These are phyloP conservation scores for Parastagonospora nodorum DNA, from an alignment of 2,329 filamentous ascomycete genomes.

Conservation along the genomic window DNA sequence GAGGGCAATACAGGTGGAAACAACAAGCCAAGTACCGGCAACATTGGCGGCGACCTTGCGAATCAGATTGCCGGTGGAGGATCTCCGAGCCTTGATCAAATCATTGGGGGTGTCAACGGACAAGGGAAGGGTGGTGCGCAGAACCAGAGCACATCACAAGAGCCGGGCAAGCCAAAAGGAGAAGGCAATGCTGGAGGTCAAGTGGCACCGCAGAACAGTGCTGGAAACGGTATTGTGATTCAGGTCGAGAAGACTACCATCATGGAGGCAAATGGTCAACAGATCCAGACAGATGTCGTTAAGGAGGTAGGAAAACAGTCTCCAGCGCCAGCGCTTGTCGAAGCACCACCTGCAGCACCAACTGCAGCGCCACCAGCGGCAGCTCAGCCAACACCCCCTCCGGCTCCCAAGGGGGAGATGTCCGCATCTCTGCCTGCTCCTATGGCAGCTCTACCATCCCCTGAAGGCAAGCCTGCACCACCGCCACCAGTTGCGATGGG, in stretches of 20 bases:
- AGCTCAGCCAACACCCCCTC: conserved; percentile 3
- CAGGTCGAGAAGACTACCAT: conserved; percentile 13
- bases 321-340: conserved; percentile 3
- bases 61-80: conserved; percentile 27
- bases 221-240: conserved; percentile 5
- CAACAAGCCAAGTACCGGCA: conserved; percentile 10
- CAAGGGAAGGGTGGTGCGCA: conserved; percentile 11
- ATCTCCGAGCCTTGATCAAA: conserved; percentile 11
- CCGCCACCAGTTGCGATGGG: background rate
- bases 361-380: conserved; percentile 3
- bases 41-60: conserved; percentile 18
- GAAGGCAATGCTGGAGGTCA: too few relatives aligned
- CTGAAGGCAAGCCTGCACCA: background rate
- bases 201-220: conserved; percentile 3
- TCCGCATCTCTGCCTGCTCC: background rate
- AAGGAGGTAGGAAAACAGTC: conserved; percentile 11
- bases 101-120: conserved; percentile 15
- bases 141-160: conserved; percentile 12
- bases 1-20: conserved; percentile 7
- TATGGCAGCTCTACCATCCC: conserved; percentile 1
- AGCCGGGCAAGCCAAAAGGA: conserved; percentile 6
- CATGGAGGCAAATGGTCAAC: conserved; percentile 9
- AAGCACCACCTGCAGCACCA: conserved; percentile 5
- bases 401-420: background rate
- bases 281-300: conserved; percentile 8